A percentile compares a stretch with the other conserved stretches of the same genome.
Evolutionary conservation across 495 filamentous ascomycete species (phyloP).

Genomic region (Trypethelium eluteriae): DNA sequence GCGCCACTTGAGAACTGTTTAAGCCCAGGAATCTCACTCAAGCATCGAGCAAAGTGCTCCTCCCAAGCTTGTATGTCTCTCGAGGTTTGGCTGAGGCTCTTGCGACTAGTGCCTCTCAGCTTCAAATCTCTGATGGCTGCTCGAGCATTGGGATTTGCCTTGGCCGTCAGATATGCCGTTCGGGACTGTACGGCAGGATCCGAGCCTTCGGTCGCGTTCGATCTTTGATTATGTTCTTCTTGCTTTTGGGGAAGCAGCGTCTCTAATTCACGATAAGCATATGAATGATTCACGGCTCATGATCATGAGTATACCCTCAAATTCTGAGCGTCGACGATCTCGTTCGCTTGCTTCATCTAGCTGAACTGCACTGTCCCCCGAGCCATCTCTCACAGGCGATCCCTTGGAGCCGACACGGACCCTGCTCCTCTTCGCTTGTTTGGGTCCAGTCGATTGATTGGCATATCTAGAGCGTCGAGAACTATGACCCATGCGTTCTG

Average conservation of each 20-base stretch:
- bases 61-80: background rate
- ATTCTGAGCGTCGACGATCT: background rate
- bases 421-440: background rate
- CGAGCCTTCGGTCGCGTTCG: background rate
- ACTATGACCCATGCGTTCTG: background rate
- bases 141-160: background rate
- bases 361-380: background rate
- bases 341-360: background rate
- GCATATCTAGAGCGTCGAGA: background rate
- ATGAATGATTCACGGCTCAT: background rate
- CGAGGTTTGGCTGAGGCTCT: background rate
- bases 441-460: background rate
- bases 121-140: background rate
- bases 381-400: background rate
- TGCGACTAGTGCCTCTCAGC: background rate
- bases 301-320: background rate
- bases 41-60: background rate
- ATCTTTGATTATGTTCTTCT: too few relatives aligned
- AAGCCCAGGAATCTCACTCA: background rate
- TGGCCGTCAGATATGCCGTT: background rate
- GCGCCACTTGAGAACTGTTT: background rate
- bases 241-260: background rate
- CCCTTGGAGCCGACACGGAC: slow-evolving; percentile 4
- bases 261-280: background rate
- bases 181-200: background rate